These are phyloP conservation scores for Tricholoma furcatifolium DNA, from an alignment of 768 basidiomycete genomes.

Conservation along the genomic window DNA sequence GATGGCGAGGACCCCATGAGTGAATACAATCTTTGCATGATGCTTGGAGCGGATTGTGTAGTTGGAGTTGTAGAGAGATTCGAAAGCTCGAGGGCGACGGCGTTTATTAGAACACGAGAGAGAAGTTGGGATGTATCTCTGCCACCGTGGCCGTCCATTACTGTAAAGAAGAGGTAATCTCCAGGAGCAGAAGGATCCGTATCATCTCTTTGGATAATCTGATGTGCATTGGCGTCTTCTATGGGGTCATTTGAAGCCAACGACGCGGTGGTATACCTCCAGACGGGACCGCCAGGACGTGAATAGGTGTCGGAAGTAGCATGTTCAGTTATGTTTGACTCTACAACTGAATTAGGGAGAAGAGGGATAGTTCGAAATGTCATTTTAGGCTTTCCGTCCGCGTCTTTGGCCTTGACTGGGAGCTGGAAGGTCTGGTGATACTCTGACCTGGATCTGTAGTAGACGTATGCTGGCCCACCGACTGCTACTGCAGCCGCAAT, in stretches of 20 bases:
- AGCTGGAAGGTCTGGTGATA: constrained; percentile 58
- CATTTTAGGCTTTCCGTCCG: constrained; percentile 63
- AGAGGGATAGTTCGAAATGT: constrained; percentile 51
- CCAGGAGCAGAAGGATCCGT: constrained; percentile 60
- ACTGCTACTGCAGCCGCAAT: constrained; percentile 54
- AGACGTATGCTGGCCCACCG: constrained; percentile 59
- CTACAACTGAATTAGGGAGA: constrained; percentile 51
- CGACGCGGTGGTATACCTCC: constrained; percentile 78
- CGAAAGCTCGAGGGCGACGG: constrained; percentile 75
- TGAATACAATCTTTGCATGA: constrained; percentile 38
- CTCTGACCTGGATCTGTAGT: constrained; percentile 43
- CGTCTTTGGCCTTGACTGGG: constrained; percentile 48
- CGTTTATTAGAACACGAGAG: constrained; percentile 80
- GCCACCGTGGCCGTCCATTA: constrained; percentile 92
- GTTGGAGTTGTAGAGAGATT: constrained; percentile 42
- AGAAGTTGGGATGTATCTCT: constrained; percentile 81
- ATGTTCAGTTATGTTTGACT: constrained; percentile 57
- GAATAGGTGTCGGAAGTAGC: constrained; percentile 43
- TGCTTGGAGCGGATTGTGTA: constrained; percentile 25
- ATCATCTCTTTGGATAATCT: constrained; percentile 62
- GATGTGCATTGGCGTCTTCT: constrained; percentile 82
- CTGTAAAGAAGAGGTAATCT: constrained; percentile 80
- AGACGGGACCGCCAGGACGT: constrained; percentile 55
- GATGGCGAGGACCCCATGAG: constrained; percentile 33
- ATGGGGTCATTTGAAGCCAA: constrained; percentile 87